Base-by-base conservation (phyloP, 2,329 filamentous ascomycete species). In the Claviceps maximensis region DNA sequence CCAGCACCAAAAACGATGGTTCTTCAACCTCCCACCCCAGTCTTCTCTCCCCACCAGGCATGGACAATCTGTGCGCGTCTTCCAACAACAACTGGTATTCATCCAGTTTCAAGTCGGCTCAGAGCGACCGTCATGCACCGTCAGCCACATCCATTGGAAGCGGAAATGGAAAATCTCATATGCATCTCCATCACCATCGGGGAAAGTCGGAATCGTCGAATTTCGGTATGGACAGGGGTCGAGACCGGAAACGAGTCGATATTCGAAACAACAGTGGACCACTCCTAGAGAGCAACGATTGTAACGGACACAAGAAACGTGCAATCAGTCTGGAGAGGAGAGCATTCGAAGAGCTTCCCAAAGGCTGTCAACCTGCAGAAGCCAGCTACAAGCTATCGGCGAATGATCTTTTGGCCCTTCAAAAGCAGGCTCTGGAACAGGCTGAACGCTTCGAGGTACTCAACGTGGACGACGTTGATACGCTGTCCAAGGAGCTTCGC, bases 401-500 rank as follows among this genome's bases (percentile, higher is more conserved):
- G 8, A 60, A 63, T 2, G 81, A 85, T 52, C 63, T 80, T 15
- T 65, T 65, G 10, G 67, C 70, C 4, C 66, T 86, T 23, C 75
- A 79, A 53, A 75, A 73, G 57, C 82, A 85, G 61, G 82, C 83
- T 1, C 67, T 80, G 40, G 77, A 78, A 31, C 82, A 85, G 62
- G 79, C 78, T 0, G 72, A 76, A 40, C 72, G 79, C 31, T 86
- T 86, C 56, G 80, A 85, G 64, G 74, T 86, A n/a, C 71, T 86
- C 23, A 71, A 69, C 47, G 73, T 74, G 50, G 76, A 78, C 27
- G 80, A 86, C 57, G 82, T 86, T 15, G 81, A 84, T 50, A 70
- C 71, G 19, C 72, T 89, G 5, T 86, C 84, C 17, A 79, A 78
- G 79, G 87, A 90, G 69, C 81, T 89, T 52, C 80, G 83, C 49